Conservation (phyloP, 163 green algal species). For the Scenedesmus sp. region DNA sequence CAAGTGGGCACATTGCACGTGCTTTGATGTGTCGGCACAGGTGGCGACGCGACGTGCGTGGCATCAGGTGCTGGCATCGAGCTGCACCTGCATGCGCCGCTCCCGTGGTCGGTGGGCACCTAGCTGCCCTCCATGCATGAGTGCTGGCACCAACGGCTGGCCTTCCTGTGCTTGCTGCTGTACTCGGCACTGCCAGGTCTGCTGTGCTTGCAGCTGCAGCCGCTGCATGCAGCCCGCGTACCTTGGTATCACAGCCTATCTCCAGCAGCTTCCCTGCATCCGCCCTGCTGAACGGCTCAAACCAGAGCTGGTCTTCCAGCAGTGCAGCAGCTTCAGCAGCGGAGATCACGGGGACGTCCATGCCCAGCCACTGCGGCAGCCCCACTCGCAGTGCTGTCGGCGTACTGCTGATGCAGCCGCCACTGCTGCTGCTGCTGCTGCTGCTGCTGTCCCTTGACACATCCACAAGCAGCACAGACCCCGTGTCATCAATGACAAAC, state of each 20-base stretch:
- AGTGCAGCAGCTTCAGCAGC: constrained; percentile 22
- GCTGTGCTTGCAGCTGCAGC: too few species aligned
- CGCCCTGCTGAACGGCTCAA: constrained; percentile 41
- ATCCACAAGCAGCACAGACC: constrained; percentile 1
- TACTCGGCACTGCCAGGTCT: too few species aligned
- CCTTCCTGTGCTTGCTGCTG: too few species aligned
- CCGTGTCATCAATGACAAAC: constrained; percentile 15
- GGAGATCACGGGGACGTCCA: constrained; percentile 5
- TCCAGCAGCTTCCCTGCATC: constrained; percentile 39
- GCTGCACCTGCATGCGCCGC: too few species aligned
- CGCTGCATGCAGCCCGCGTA: background rate
- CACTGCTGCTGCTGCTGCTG: constrained; percentile 23
- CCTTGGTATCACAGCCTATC: constrained; percentile 39
- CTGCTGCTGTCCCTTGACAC: background rate
- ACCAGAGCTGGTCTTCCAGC: constrained; percentile 48
- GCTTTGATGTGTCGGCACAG: too few species aligned
- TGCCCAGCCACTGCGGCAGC: constrained; percentile 12
- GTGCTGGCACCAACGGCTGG: too few species aligned
- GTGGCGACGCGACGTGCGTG: too few species aligned
- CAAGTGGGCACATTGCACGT: background rate
- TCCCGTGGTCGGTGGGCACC: background rate
- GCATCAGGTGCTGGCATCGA: too few species aligned
- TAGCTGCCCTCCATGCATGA: background rate
- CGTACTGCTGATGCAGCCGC: background rate
- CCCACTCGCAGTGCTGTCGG: background rate